Percentiles rank a stretch among this genome's conserved stretches.
These are phyloP conservation scores for Mentha longifolia DNA, from an alignment of 257 asterid species.

Conservation along the genomic window DNA sequence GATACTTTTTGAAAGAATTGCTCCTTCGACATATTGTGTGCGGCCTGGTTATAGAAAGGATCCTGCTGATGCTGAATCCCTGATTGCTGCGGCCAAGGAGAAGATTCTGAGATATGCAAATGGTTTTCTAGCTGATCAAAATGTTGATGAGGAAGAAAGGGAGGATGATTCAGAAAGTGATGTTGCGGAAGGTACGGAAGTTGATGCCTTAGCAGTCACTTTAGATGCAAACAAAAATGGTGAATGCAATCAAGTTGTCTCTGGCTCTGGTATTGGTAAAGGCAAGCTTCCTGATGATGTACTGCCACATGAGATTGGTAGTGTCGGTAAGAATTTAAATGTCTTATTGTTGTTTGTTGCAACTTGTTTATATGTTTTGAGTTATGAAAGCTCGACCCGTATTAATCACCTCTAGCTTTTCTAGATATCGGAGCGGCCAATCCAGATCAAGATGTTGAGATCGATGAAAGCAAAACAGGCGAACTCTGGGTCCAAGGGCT, in stretches of 20 bases:
- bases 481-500: conserved; percentile 97
- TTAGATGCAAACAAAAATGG: conserved; percentile 51
- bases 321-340: conserved; percentile 50
- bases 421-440: conserved; percentile 49
- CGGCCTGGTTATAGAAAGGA: conserved; percentile 92
- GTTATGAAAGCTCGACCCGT: conserved; percentile 19
- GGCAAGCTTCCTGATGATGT: conserved; percentile 50
- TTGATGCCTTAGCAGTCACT: conserved; percentile 72
- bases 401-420: conserved; percentile 30
- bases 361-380: background rate
- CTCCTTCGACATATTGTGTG: conserved; percentile 96
- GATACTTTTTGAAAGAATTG: conserved; percentile 91
- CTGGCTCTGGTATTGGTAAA: conserved; percentile 53
- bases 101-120: conserved; percentile 85
- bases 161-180: conserved; percentile 98
- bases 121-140: conserved; percentile 79
- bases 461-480: conserved; percentile 88
- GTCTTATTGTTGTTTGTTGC: conserved; percentile 11
- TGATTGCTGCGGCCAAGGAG: conserved; percentile 83
- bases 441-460: conserved; percentile 71
- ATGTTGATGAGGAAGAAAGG: conserved; percentile 89
- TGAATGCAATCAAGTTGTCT: conserved; percentile 47
- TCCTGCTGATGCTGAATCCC: conserved; percentile 89
- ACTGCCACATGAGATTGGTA: conserved; percentile 44
- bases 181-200: conserved; percentile 78